A percentile compares a stretch with the other conserved stretches of the same genome.
Conservation (phyloP, 495 filamentous ascomycete species). For the Penicillium cinerascens region DNA sequence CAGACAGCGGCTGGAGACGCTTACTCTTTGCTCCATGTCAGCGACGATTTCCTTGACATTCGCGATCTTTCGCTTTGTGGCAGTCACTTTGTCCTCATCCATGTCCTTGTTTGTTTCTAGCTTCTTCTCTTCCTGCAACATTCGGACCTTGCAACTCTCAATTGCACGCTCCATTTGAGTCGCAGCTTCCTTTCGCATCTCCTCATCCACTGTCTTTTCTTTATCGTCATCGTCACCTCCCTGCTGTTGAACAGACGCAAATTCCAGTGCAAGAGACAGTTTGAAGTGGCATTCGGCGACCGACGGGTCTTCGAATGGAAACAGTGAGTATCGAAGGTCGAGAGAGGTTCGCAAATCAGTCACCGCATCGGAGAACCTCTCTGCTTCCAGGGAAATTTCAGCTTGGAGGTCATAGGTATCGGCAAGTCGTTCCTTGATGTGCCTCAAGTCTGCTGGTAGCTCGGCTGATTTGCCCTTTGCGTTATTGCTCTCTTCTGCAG, state of each 20-base stretch:
- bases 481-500: slow-evolving; percentile 42
- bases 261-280: slow-evolving; percentile 91
- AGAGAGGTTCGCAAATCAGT: slow-evolving; percentile 73
- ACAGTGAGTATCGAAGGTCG: slow-evolving; percentile 69
- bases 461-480: slow-evolving; percentile 50
- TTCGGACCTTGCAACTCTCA: slow-evolving; percentile 68
- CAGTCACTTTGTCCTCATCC: slow-evolving; percentile 45
- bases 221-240: slow-evolving; percentile 34
- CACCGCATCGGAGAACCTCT: slow-evolving; percentile 78
- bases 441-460: slow-evolving; percentile 49
- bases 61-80: slow-evolving; percentile 61
- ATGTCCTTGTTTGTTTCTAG: slow-evolving; percentile 51
- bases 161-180: slow-evolving; percentile 80
- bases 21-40: slow-evolving; percentile 82
- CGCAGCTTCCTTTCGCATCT: slow-evolving; percentile 70
- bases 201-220: slow-evolving; percentile 55
- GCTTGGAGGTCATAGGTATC: slow-evolving; percentile 90
- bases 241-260: slow-evolving; percentile 71
- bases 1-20: slow-evolving; percentile 13
- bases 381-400: slow-evolving; percentile 93
- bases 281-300: slow-evolving; percentile 95
- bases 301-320: slow-evolving; percentile 71
- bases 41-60: slow-evolving; percentile 83
- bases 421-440: slow-evolving; percentile 76
- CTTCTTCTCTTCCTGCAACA: slow-evolving; percentile 69